phyloP scores from a whole-genome alignment of 768 basidiomycete species.

The Saitozyma sp. region DNA sequence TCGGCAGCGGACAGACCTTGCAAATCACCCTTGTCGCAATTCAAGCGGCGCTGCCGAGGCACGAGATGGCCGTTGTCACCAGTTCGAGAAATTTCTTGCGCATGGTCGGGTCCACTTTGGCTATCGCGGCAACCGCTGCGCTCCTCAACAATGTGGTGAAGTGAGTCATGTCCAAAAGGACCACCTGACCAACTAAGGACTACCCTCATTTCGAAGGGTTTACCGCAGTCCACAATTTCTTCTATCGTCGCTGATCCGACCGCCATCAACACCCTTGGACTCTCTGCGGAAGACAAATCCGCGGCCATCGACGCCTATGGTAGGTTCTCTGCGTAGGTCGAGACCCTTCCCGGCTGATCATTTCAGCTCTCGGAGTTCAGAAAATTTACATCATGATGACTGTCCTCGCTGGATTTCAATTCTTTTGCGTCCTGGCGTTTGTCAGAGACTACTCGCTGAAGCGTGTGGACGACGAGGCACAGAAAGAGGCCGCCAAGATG shows the following conservation, averaged over 20 bases:
- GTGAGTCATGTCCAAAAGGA: no score
- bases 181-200: no score
- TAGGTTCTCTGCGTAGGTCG: conserved; percentile 5
- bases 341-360: neutral
- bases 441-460: conserved; percentile 64
- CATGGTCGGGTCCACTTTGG: conserved; percentile 65
- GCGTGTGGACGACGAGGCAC: conserved; percentile 60
- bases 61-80: conserved; percentile 73
- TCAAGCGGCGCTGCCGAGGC: conserved; percentile 66
- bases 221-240: conserved; percentile 12
- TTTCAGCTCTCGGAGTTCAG: conserved; percentile 34
- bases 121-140: conserved; percentile 56
- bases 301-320: conserved; percentile 17
- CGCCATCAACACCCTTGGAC: conserved; percentile 10
- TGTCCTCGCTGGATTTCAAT: conserved; percentile 53
- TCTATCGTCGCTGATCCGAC: no score
- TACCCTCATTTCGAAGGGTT: neutral
- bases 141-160: conserved; percentile 15
- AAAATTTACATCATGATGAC: conserved; percentile 62
- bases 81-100: conserved; percentile 60
- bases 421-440: conserved; percentile 60
- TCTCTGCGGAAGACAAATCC: conserved; percentile 6
- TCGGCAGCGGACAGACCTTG: conserved; percentile 60
- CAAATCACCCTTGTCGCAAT: conserved; percentile 55
- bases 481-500: conserved; percentile 47